Evolutionary conservation across 2,329 filamentous ascomycete genomes (phyloP).

Genomic region (Myrmaecium sp.): DNA sequence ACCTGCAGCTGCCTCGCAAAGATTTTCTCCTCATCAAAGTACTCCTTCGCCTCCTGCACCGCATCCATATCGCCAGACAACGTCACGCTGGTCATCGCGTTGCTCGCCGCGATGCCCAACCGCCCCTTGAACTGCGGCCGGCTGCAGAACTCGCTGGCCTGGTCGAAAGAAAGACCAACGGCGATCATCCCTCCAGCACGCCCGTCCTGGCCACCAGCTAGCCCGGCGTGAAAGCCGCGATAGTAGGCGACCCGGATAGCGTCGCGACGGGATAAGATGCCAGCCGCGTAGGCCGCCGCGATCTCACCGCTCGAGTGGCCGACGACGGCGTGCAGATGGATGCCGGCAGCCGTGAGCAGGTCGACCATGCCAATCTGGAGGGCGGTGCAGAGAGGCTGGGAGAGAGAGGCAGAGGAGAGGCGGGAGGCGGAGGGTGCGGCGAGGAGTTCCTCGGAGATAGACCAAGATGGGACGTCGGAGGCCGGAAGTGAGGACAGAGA

Average conservation of each 20-base stretch:
- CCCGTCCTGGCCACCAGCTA: constrained; percentile 1
- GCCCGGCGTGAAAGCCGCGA: constrained; percentile 6
- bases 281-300: constrained; percentile 20
- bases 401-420: constrained; percentile 9
- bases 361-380: constrained; percentile 19
- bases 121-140: constrained; percentile 6
- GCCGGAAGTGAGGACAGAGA: constrained; percentile 3
- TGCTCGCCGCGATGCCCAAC: constrained; percentile 10
- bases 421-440: constrained; percentile 1
- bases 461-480: constrained; percentile 6
- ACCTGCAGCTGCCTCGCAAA: constrained; percentile 7
- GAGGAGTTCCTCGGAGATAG: constrained; percentile 6
- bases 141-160: constrained; percentile 3
- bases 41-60: constrained; percentile 2
- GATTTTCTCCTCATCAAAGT: constrained; percentile 4
- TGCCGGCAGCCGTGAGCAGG: constrained; percentile 11
- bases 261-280: constrained; percentile 7
- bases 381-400: constrained; percentile 19
- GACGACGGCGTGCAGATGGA: constrained; percentile 17
- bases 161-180: constrained; percentile 6
- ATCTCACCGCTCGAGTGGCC: constrained; percentile 27
- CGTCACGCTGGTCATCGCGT: constrained; percentile 8
- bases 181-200: constrained; percentile 18
- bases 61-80: constrained; percentile 8
- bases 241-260: constrained; percentile 11